phyloP scores from a whole-genome alignment of 2,329 filamentous ascomycete genomes.

The Phialophora expanda region DNA sequence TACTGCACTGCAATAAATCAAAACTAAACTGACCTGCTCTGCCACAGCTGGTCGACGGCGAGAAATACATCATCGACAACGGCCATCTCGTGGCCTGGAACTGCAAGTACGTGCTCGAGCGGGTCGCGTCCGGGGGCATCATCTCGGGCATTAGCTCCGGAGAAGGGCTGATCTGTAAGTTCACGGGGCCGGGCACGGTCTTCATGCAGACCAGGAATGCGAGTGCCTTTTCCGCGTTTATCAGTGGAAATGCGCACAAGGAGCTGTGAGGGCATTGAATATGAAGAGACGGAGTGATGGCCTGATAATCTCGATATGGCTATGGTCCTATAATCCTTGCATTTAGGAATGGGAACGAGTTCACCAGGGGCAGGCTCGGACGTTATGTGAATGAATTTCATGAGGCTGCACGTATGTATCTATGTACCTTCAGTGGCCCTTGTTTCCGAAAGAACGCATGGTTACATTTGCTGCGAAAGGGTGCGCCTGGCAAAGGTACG shows the following conservation, averaged over 20 bases:
- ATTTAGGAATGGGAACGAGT: neutral
- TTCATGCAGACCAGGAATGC: slow-evolving; percentile 93
- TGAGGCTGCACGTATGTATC: neutral
- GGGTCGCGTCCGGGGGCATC: slow-evolving; percentile 86
- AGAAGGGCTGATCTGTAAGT: slow-evolving; percentile 93
- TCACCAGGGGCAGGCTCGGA: neutral
- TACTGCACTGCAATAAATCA: no score
- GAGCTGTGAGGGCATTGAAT: slow-evolving; percentile 17
- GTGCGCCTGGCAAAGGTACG: neutral
- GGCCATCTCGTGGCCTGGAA: slow-evolving; percentile 97
- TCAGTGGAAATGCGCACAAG: slow-evolving; percentile 24
- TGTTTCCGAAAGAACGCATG: neutral
- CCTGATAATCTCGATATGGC: neutral
- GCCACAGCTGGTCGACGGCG: slow-evolving; percentile 60
- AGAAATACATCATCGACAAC: slow-evolving; percentile 92
- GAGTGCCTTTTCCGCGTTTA: slow-evolving; percentile 60
- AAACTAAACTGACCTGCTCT: neutral
- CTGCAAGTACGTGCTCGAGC: slow-evolving; percentile 88
- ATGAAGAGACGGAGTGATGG: neutral
- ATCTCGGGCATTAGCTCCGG: slow-evolving; percentile 82
- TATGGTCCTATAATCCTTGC: neutral
- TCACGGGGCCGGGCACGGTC: slow-evolving; percentile 85
- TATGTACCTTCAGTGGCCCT: neutral
- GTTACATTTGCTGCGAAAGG: neutral
- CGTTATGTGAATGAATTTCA: neutral